Base-by-base conservation (phyloP, 768 basidiomycete genomes). In the Vararia minispora region DNA sequence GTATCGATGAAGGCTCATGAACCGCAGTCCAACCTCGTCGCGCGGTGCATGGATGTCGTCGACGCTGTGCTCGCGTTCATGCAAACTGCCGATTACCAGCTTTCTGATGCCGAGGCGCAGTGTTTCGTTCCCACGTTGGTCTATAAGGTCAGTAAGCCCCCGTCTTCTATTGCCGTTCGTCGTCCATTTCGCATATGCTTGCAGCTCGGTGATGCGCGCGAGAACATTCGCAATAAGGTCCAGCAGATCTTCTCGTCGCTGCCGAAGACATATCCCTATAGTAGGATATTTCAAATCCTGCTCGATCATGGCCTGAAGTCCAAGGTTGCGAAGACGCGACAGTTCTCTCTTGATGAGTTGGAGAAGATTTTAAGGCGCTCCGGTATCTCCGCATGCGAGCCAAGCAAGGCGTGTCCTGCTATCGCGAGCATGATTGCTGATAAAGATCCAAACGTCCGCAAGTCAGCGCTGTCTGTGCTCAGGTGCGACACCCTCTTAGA, bases 121-220 rank as follows among this genome's bases (percentile, higher is more conserved):
- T 82, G 89, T 42, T 88, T 97, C 52, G 72, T 95, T 20, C 89
- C 92, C 3, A 86, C 90, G 2, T 68, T 97, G 43, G 71, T 95
- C 32, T 74, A 75, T 64, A 97, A 95, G 72, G 94, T 91, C 49
- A 45, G 56, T 87, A 50, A 44, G 52, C 23, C 12, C 8, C 17
- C 10, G 13, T 20, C n/a, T n/a, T n/a, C n/a, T 14, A 6, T 13
- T 25, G 11, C 16, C 14, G 4, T 17, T 33, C 18, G 9, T 26
- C 28, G n/a, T 10, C 4, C 3, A 33, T 24, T 23, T 38, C 16
- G 22, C 32, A 37, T 42, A 11, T 17, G 9, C 50, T 6, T 11
- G 27, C 35, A 98, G 94, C 80, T 97, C 43, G 95, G 95, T 11
- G 95, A 98, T 62, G 76, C 82, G 21, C 71, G 89, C 20, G 90